These are phyloP conservation scores for Aurifilum marmelostoma DNA, from an alignment of 2,329 filamentous ascomycete genomes.

Conservation along the genomic window DNA sequence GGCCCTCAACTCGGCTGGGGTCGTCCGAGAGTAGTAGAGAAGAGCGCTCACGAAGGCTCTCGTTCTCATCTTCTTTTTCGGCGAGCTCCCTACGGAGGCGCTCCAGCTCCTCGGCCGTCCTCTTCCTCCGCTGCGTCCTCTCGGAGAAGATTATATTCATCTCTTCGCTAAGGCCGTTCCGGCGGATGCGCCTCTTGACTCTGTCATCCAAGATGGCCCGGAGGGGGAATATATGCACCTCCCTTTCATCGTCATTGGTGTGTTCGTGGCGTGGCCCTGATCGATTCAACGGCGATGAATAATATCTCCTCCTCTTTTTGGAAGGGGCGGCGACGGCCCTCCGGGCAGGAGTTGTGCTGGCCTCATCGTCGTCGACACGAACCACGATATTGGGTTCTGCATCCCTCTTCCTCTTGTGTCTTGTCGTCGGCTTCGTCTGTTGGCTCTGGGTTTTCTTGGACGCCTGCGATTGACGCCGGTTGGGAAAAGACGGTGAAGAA, in stretches of 20 bases:
- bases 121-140: constrained; percentile 45
- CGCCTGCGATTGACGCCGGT: not conserved
- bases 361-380: constrained; percentile 2
- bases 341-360: not conserved
- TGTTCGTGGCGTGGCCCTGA: not conserved
- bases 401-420: constrained; percentile 23
- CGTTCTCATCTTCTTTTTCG: constrained; percentile 56
- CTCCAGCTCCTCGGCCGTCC: constrained; percentile 51
- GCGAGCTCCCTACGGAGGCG: constrained; percentile 53
- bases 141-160: constrained; percentile 56
- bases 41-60: constrained; percentile 42
- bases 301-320: constrained; percentile 5
- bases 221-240: constrained; percentile 51
- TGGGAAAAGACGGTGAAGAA: not conserved
- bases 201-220: constrained; percentile 60
- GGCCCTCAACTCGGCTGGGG: constrained; percentile 14
- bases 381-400: constrained; percentile 6
- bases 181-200: constrained; percentile 58
- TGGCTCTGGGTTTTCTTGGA: not conserved
- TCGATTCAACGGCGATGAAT: not conserved
- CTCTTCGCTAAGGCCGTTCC: constrained; percentile 61
- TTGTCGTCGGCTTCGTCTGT: not conserved
- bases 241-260: constrained; percentile 1
- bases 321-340: not conserved
- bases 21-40: constrained; percentile 6